phyloP scores from a whole-genome alignment of 2,329 filamentous ascomycete species.

The Xylariaceae sp. region DNA sequence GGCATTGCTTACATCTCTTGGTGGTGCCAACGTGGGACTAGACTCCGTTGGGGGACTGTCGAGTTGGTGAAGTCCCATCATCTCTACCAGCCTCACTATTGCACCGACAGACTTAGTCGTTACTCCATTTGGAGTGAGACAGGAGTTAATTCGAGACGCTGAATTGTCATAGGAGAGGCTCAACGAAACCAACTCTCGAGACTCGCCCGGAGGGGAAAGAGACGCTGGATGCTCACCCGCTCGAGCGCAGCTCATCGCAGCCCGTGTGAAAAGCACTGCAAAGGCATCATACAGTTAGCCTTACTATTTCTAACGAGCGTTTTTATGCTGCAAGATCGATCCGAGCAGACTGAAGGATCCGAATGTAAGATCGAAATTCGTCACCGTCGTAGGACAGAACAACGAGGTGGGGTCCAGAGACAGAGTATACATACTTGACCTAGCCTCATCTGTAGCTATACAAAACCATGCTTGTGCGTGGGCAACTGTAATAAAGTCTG shows the following conservation, averaged over 20 bases:
- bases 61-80: constrained; percentile 68
- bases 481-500: constrained; percentile 66
- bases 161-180: not conserved
- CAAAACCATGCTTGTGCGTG: constrained; percentile 80
- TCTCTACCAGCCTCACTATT: constrained; percentile 45
- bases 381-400: not conserved
- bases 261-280: constrained; percentile 71
- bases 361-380: not conserved
- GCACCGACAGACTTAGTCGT: too few relatives aligned
- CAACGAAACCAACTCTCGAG: not conserved
- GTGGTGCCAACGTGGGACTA: constrained; percentile 68
- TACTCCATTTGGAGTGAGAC: too few relatives aligned
- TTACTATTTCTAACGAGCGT: not conserved
- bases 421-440: constrained; percentile 42
- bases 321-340: too few relatives aligned
- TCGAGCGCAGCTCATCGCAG: constrained; percentile 76
- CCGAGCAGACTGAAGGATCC: too few relatives aligned
- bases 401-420: not conserved
- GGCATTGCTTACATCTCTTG: constrained; percentile 47
- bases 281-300: not conserved
- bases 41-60: constrained; percentile 26
- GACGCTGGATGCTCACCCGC: constrained; percentile 56
- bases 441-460: constrained; percentile 75
- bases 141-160: too few relatives aligned
- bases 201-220: not conserved